phyloP scores from a whole-genome alignment of 2,329 filamentous ascomycete species.

The Phyllosticta paracitricarpa region DNA sequence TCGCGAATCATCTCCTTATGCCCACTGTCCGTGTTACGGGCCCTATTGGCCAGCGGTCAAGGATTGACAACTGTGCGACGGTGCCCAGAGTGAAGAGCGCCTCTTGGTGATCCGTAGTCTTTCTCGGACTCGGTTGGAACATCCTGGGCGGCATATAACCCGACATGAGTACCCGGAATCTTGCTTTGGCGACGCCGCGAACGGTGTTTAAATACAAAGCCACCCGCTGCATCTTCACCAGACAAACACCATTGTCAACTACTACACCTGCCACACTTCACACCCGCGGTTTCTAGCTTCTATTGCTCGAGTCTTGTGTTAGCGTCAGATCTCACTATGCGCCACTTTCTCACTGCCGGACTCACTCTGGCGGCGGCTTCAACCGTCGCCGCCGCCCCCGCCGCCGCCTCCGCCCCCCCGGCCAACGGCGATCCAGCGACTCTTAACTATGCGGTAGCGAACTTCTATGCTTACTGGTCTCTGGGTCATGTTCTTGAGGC shows the following conservation, averaged over 20 bases:
- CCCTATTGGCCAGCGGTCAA: not conserved
- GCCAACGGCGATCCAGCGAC: not conserved
- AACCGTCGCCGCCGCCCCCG: not conserved
- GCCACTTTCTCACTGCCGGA: not conserved
- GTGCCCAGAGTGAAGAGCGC: not conserved
- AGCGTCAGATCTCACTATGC: not conserved
- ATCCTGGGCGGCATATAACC: not conserved
- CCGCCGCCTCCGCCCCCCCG: too few relatives aligned
- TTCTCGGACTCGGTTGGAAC: not conserved
- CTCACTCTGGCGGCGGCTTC: not conserved
- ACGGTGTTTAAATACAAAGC: not conserved
- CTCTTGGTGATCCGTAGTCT: not conserved
- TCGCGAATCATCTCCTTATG: not conserved
- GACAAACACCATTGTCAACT: not conserved
- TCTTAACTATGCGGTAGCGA: not conserved
- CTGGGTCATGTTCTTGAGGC: not conserved
- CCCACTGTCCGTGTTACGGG: not conserved
- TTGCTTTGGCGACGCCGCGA: not conserved
- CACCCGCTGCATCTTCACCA: not conserved
- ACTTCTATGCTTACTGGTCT: not conserved
- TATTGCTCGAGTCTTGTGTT: fast-evolving
- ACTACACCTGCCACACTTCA: not conserved
- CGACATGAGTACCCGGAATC: not conserved
- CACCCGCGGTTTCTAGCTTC: not conserved
- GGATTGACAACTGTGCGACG: not conserved